Evolutionary conservation across 1,284 basidiomycete genomes (phyloP), one percentile per base, ranked within the genome.

Genomic region (Leccinum fallax): DNA sequence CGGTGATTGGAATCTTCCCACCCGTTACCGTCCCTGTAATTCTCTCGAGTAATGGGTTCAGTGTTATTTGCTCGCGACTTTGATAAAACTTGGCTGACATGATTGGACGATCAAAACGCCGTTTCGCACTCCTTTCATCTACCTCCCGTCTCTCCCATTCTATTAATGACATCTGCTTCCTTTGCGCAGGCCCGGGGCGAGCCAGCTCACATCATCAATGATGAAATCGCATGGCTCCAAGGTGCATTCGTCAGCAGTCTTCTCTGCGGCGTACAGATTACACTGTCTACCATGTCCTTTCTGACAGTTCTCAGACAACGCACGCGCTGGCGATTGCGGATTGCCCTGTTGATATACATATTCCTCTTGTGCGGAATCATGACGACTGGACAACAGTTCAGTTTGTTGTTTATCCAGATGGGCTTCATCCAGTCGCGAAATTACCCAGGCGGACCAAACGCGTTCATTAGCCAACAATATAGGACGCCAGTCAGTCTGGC

Each of bases 191-290:
- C n/a, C 5, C n/a, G n/a, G 11, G 5, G 63, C 11, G 61, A 72
- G 38, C 30, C 66, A 13, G 21, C 0, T 5, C 0, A 62, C 28
- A 4, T 52, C 26, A 60, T 63, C 19, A 9, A 1, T 16, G 62
- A 60, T 21, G 68, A 72, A 43, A 52, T 65, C 4, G n/a, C 67
- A 28, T 70, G 69, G 71, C 67, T 70, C 10, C 71, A 70, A 55
- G 70, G 69, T 32, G 69, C 71, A 4, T 63, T 72, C 43, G 19
- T 72, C 32, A 61, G 69, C 49, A 63, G 58, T 36, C 58, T 72
- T 32, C 57, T 71, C 49, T 70, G 63, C 15, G 69, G 69, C 0
- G 36, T 71, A 24, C 69, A 71, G 32, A 60, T 68, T 49, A 63
- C 65, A 4, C 67, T 70, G 13, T 69, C 69, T 3, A n/a, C 11